Percentiles rank a stretch among this genome's conserved stretches.
These are phyloP conservation scores for Phytophthora idaei DNA, from an alignment of 352 stramenopile species.

Conservation along the genomic window DNA sequence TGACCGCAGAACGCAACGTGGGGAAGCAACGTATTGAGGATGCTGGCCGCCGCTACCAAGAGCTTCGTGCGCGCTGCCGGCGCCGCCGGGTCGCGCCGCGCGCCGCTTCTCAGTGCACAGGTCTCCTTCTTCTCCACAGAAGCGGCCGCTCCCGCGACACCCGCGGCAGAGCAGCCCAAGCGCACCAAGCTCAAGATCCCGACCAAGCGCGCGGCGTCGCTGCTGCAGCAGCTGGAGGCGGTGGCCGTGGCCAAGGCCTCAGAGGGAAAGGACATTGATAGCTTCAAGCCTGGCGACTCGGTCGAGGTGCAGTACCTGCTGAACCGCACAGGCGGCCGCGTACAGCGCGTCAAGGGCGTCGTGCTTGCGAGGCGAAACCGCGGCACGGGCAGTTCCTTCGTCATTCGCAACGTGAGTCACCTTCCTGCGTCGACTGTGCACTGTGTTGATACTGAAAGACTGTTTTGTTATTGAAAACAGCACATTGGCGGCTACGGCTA, in stretches of 20 bases:
- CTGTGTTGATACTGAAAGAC: neutral
- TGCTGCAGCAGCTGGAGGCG: slow-evolving; percentile 72
- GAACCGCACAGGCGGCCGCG: slow-evolving; percentile 71
- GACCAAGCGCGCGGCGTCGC: slow-evolving; percentile 69
- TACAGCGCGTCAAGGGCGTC: slow-evolving; percentile 82
- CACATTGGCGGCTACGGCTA: slow-evolving; percentile 88
- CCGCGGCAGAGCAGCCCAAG: slow-evolving; percentile 38
- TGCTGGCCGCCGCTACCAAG: slow-evolving; percentile 62
- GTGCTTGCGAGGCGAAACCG: slow-evolving; percentile 83
- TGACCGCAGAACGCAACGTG: slow-evolving; percentile 29
- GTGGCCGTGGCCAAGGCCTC: slow-evolving; percentile 72
- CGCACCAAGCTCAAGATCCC: slow-evolving; percentile 84
- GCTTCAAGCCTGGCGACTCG: slow-evolving; percentile 78
- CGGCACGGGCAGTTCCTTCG: slow-evolving; percentile 81
- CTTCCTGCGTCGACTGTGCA: neutral
- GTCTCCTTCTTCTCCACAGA: slow-evolving; percentile 51
- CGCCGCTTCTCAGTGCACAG: slow-evolving; percentile 39
- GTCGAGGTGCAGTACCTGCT: slow-evolving; percentile 86
- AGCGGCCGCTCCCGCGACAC: slow-evolving; percentile 10
- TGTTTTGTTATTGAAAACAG: slow-evolving; percentile 37
- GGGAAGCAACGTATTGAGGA: neutral
- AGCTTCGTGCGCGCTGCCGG: slow-evolving; percentile 44
- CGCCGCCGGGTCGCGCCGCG: slow-evolving; percentile 32
- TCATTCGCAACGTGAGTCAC: slow-evolving; percentile 82
- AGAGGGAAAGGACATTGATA: slow-evolving; percentile 67